Base-by-base conservation (phyloP, 441 rosid genomes). In the Codiaeum variegatum region DNA sequence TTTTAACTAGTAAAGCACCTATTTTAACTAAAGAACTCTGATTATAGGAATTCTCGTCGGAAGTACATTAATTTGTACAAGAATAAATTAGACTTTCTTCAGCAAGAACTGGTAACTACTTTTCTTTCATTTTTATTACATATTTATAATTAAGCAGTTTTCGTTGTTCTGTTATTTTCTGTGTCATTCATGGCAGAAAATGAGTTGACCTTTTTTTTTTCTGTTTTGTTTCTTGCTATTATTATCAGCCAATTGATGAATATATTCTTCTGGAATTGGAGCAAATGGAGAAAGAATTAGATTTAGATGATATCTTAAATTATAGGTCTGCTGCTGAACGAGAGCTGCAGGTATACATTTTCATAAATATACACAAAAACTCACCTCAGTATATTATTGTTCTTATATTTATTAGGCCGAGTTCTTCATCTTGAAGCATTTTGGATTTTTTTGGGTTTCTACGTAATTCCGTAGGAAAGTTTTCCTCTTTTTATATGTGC, bases 201-300 rank as follows among this genome's bases (percentile, higher is more conserved):
- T 75, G 69, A 54, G 51, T 38, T 72, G 38, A 66, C 64, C 12
- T n/a, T 8, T 55, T 51, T 66, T 4, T 4, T 28, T 38, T 74
- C 74, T 55, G 64, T 71, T 72, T 68, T 75, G 64, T 74, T 77
- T 68, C 64, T 66, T 49, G 49, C 52, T 16, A 63, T 75, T 73
- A 42, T 42, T 76, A 46, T 76, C 89, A 94, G 98, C 71, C 86
- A 63, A 79, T 94, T 75, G 90, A 87, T 71, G 87, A 88, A 76
- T 77, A 84, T 70, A 69, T 91, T 83, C 82, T 90, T 80, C 76
- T 69, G 71, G 93, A 90, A 72, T 80, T 94, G 88, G 99, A 94
- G 84, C 85, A 86, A 87, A 88, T 94, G 88, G 99, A 94, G 92
- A 88, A 86, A 84, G 94, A 91, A 71, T 86, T 79, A 73, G 97